These are phyloP conservation scores for Citrus hindsii DNA, from an alignment of 345 rosid species.

Conservation along the genomic window DNA sequence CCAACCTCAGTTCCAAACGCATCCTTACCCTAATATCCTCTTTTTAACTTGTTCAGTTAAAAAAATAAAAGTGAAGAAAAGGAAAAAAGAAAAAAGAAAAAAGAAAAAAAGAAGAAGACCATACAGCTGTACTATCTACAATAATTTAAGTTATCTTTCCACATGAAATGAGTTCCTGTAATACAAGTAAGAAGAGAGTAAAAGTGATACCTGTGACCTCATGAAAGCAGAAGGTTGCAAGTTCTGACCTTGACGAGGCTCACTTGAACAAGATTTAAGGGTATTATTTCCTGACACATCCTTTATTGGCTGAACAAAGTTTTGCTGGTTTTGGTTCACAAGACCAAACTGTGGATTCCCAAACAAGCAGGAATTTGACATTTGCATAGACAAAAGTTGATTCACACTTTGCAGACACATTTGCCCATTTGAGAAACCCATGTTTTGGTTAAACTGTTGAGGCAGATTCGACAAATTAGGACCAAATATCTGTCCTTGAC, in stretches of 20 bases:
- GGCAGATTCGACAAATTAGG: constrained; percentile 27
- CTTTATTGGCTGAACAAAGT: constrained; percentile 22
- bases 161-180: neutral
- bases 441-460: constrained; percentile 32
- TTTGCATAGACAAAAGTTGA: constrained; percentile 32
- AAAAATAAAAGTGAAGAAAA: neutral
- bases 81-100: too few relatives aligned
- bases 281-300: constrained; percentile 32
- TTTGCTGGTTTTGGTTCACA: constrained; percentile 33
- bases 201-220: constrained; percentile 24
- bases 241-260: constrained; percentile 24
- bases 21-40: neutral
- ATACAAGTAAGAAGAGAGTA: neutral
- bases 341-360: constrained; percentile 40
- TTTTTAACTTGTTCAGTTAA: neutral
- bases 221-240: constrained; percentile 21
- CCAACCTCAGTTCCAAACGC: too few relatives aligned
- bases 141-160: neutral
- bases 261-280: constrained; percentile 17
- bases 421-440: constrained; percentile 34
- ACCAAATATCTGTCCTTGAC: constrained; percentile 33
- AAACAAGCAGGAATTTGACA: constrained; percentile 28
- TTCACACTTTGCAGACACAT: constrained; percentile 34
- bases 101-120: neutral
- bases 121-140: neutral